These are phyloP conservation scores for Corynespora cassiicola DNA, from an alignment of 2,329 filamentous ascomycete species.

Conservation along the genomic window DNA sequence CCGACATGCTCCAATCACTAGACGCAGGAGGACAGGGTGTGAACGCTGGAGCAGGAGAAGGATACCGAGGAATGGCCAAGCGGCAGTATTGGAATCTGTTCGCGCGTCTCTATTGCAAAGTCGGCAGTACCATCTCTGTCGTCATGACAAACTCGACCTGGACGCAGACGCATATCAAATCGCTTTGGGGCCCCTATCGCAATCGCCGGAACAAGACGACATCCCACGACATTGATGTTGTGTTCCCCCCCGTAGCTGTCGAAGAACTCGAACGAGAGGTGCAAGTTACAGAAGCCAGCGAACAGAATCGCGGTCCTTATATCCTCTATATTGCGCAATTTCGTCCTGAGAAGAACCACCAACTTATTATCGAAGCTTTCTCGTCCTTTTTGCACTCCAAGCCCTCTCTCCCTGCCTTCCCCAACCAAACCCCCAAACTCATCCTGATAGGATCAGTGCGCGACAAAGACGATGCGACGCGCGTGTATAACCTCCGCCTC, in stretches of 20 bases:
- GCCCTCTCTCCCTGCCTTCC: constrained; percentile 45
- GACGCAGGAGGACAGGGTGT: constrained; percentile 66
- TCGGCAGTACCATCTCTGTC: constrained; percentile 84
- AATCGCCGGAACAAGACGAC: constrained; percentile 53
- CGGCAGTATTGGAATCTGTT: constrained; percentile 87
- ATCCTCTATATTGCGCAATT: constrained; percentile 97
- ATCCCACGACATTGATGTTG: constrained; percentile 69
- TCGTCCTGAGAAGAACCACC: constrained; percentile 95
- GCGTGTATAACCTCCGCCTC: constrained; percentile 87
- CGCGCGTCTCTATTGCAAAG: constrained; percentile 79
- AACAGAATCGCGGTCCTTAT: constrained; percentile 71
- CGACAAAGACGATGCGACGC: constrained; percentile 78
- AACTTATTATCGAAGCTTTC: constrained; percentile 84
- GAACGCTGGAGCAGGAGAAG: constrained; percentile 82
- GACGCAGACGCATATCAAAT: constrained; percentile 80
- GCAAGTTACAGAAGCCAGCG: constrained; percentile 72
- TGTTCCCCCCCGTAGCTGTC: constrained; percentile 93
- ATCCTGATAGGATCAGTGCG: constrained; percentile 93
- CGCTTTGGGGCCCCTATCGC: constrained; percentile 72
- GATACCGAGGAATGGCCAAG: constrained; percentile 74
- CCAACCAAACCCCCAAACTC: constrained; percentile 66
- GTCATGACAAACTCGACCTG: constrained; percentile 98
- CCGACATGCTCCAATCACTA: constrained; percentile 91
- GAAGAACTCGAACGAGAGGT: constrained; percentile 79
- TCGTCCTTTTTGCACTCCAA: constrained; percentile 67